Evolutionary conservation across 2,329 filamentous ascomycete genomes (phyloP).

Genomic region (Calcarisporium arbuscula): DNA sequence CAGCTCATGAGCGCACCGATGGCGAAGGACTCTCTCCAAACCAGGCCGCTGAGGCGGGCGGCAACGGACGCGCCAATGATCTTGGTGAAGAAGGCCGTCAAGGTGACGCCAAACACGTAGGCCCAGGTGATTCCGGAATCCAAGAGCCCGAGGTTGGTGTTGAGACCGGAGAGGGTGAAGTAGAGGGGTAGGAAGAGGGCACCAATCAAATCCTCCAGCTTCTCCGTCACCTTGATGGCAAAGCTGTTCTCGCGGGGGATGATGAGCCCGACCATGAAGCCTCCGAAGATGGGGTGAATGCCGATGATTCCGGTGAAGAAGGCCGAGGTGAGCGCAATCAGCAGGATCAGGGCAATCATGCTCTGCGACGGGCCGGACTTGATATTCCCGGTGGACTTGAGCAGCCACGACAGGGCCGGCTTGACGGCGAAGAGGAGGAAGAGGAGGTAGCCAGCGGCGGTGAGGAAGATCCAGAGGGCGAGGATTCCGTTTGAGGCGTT

Average conservation of each 20-base stretch:
- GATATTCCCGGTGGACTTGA: slow-evolving; percentile 68
- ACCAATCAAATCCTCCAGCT: slow-evolving; percentile 85
- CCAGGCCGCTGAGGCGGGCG: slow-evolving; percentile 65
- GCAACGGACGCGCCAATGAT: slow-evolving; percentile 76
- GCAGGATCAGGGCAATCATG: slow-evolving; percentile 74
- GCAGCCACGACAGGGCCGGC: slow-evolving; percentile 67
- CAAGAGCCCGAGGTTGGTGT: slow-evolving; percentile 79
- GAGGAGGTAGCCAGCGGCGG: slow-evolving; percentile 66
- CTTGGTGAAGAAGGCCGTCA: slow-evolving; percentile 78
- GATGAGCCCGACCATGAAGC: slow-evolving; percentile 82
- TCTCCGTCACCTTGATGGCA: slow-evolving; percentile 84
- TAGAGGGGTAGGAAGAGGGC: slow-evolving; percentile 84
- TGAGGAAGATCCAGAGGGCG: slow-evolving; percentile 78
- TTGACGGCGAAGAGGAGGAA: slow-evolving; percentile 68
- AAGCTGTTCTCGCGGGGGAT: slow-evolving; percentile 87
- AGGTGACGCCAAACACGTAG: slow-evolving; percentile 79
- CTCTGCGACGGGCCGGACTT: slow-evolving; percentile 84
- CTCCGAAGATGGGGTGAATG: slow-evolving; percentile 90
- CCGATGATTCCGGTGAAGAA: slow-evolving; percentile 90
- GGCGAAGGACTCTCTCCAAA: slow-evolving; percentile 85
- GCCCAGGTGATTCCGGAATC: slow-evolving; percentile 79
- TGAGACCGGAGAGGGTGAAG: slow-evolving; percentile 86
- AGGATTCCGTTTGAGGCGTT: slow-evolving; percentile 79
- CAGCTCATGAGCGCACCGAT: slow-evolving; percentile 94
- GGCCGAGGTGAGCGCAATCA: slow-evolving; percentile 70